A percentile compares a stretch with the other conserved stretches of the same genome.
phyloP scores from a whole-genome alignment of 2,329 filamentous ascomycete genomes.

The Sclerotinia sclerotiorum region DNA sequence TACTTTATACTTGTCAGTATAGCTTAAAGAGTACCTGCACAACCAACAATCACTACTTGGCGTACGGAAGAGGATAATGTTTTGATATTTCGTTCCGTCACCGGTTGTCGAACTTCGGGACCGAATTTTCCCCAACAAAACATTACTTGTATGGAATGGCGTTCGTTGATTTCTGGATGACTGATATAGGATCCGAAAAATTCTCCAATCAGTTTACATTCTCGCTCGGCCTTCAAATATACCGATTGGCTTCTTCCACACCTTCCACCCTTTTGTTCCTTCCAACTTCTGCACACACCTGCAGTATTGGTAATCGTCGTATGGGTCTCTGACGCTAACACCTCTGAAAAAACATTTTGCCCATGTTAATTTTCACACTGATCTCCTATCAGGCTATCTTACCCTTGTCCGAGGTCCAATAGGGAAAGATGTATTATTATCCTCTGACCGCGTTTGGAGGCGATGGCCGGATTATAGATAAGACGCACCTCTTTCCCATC shows the following conservation, averaged over 20 bases:
- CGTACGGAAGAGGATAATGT: too few species aligned
- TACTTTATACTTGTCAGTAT: neutral
- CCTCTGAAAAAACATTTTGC: neutral
- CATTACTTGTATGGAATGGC: too few species aligned
- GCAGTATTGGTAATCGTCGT: neutral
- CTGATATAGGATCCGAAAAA: neutral
- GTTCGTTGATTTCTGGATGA: neutral
- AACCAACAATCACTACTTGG: too few species aligned
- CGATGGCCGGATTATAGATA: neutral
- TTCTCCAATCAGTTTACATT: neutral
- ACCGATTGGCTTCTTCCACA: conserved; percentile 4
- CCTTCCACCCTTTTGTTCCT: neutral
- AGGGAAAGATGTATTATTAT: neutral
- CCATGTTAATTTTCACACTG: neutral
- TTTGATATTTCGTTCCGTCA: too few species aligned
- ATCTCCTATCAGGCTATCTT: neutral
- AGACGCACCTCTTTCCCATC: conserved; percentile 6
- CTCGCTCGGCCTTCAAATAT: neutral
- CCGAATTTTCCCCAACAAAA: neutral
- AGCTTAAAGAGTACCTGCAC: too few species aligned
- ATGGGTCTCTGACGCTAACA: conserved; percentile 1
- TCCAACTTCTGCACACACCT: neutral
- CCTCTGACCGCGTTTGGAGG: neutral
- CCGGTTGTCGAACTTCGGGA: too few species aligned
- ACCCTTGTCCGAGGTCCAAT: neutral